phyloP scores from a whole-genome alignment of 2,329 filamentous ascomycete species.

The Alternaria sp. region DNA sequence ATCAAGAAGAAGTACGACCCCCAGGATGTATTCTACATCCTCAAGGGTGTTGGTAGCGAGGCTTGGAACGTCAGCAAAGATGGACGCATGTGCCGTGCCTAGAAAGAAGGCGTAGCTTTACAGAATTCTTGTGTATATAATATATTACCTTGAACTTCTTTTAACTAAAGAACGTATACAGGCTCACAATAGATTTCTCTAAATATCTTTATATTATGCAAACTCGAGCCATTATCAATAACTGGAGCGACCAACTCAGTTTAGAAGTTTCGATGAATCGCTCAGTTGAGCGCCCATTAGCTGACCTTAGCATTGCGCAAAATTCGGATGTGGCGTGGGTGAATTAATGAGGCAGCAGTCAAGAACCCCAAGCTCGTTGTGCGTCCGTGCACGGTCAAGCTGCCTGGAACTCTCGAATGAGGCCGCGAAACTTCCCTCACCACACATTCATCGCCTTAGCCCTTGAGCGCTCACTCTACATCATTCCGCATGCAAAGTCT shows the following conservation, averaged over 20 bases:
- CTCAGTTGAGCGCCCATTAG: not conserved
- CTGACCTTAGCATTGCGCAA: not conserved
- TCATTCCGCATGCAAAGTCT: not conserved
- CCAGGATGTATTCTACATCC: constrained; percentile 26
- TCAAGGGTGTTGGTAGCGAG: constrained; percentile 34
- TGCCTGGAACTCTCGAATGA: not conserved
- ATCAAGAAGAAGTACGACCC: constrained; percentile 39
- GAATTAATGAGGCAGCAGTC: too few species aligned
- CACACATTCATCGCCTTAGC: not conserved
- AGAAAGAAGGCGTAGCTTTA: not conserved
- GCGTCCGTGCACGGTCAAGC: not conserved
- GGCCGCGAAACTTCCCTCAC: not conserved
- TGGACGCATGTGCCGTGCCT: constrained; percentile 24
- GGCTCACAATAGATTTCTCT: not conserved
- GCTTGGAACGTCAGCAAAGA: constrained; percentile 20
- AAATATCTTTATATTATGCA: not conserved
- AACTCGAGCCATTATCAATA: not conserved
- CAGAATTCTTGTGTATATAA: not conserved
- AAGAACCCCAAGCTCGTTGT: not conserved
- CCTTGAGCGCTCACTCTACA: not conserved
- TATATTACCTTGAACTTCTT: not conserved
- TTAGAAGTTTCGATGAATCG: not conserved
- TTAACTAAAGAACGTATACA: not conserved
- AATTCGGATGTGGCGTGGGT: not conserved
- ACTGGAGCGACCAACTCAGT: not conserved